These are phyloP conservation scores for Boletus pseudopeckii DNA, from an alignment of 768 basidiomycete species.

Conservation along the genomic window DNA sequence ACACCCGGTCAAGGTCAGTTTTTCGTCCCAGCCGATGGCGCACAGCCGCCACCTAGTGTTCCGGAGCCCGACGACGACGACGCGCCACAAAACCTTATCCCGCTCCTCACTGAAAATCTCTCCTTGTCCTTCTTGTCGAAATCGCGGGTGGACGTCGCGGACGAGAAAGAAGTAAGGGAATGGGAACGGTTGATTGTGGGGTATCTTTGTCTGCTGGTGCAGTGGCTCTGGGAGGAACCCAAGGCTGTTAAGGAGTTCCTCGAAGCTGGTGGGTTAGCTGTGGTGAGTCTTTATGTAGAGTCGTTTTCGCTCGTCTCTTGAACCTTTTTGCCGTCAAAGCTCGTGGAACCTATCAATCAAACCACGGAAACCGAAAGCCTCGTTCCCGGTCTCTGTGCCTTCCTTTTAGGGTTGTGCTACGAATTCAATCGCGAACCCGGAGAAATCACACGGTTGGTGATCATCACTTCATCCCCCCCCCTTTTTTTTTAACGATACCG, in stretches of 20 bases:
- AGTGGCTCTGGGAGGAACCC: constrained; percentile 98
- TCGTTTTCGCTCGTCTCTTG: not conserved
- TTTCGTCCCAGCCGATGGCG: constrained; percentile 76
- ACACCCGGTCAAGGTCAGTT: constrained; percentile 42
- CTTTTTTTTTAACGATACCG: not conserved
- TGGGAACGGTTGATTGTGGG: constrained; percentile 89
- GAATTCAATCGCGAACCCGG: constrained; percentile 96
- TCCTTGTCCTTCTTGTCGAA: constrained; percentile 82
- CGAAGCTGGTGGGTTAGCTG: constrained; percentile 83
- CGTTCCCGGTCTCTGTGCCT: constrained; percentile 86
- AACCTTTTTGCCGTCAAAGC: constrained; percentile 39
- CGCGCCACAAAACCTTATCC: constrained; percentile 68
- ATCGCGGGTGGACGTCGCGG: constrained; percentile 44
- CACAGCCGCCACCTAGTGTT: constrained; percentile 33
- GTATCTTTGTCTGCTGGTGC: constrained; percentile 77
- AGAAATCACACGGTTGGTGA: constrained; percentile 81
- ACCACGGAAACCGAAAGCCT: constrained; percentile 79
- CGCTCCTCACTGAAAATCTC: constrained; percentile 86
- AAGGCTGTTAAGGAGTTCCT: constrained; percentile 85
- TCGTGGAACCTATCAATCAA: constrained; percentile 94
- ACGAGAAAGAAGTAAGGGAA: constrained; percentile 72
- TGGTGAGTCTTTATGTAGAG: constrained; percentile 52
- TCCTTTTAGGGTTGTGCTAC: constrained; percentile 91
- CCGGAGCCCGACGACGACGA: constrained; percentile 54
- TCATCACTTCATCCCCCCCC: not conserved